Base-by-base conservation (phyloP, 176 grass and related monocot species). In the Alopecurus myosuroides region DNA sequence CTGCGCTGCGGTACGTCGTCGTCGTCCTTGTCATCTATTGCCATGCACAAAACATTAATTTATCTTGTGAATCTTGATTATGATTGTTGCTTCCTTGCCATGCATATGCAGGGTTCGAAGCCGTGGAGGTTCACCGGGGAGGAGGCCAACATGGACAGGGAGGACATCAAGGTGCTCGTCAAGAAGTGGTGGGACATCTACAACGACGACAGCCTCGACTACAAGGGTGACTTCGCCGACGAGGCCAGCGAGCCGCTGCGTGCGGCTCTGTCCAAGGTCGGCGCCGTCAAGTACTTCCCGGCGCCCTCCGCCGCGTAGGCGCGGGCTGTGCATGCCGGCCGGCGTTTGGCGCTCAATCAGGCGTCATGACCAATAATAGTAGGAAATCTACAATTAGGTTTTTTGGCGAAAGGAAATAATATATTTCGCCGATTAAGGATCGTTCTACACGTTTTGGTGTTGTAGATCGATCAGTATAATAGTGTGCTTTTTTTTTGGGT, bases 51-150 rank as follows among this genome's bases (percentile, higher is more conserved):
- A 51, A 3, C 18, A 20, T 18, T 18, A 5, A 6, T 51, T 18
- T 51, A 14, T 51, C 1, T 20, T 12, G 49, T 41, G 40, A 41
- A 41, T 41, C 40, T 9, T 41, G 20, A 19, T 74, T 6, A 30
- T 78, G 53, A 50, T 25, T 18, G 34, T 44, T 51, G 39, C 1
- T 68, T 37, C 15, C 51, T 8, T 60, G 25, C 20, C 9, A 7
- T 46, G 29, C 1, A 12, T 85, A 4, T 87, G 19, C 72, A 94
- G 71, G 94, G 92, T 0, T 94, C 94, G 13, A 97, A 97, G 83
- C 94, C 94, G 0, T 97, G 94, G 92, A 88, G 86, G 72, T 97
- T 36, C 84, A 94, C 86, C 0, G 94, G 92, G 14, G n/a, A 94
- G 63, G 92, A 94, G 79, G 52, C 79, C 33, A 90, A 97, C 90